Evolutionary conservation across 371 early-diverging fungal species (phyloP), one percentile per base, ranked within the genome.

Genomic region (Vairimorpha ceranae): DNA sequence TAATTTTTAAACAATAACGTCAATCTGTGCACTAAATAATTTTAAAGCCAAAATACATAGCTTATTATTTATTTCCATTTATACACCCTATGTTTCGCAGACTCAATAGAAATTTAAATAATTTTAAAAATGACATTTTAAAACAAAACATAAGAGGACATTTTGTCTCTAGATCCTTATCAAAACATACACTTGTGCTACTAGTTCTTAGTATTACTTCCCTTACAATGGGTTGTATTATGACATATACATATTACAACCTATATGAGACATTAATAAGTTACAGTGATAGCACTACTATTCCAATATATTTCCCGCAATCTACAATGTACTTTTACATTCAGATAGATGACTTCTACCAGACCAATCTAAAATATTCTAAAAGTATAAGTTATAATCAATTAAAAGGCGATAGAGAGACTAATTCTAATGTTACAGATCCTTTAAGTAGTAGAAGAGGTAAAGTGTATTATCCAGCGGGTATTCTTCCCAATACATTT

Each of bases 331-430:
- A 75, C 51, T 60, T 81, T 8, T 83, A 80, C 48, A 58, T 83
- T 36, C 87, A 91, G 33, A 85, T 97, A 67, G 90, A 93, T 54
- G 90, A 93, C 81, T 96, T 96, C 82, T 95, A 92, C 81, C 98
- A 97, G 81, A 95, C 94, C 83, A 92, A 95, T 76, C 88, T 95
- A 36, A 88, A 88, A 65, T 96, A 95, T 78, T 90, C 93, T 36
- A 93, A 92, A 80, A 90, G 89, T 77, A 88, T 88, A 77, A 89
- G 90, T 79, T 80, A 87, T 58, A 82, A 86, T 32, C 97, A 96
- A 84, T 84, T 95, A 0, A 81, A 84, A 35, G 95, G 95, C 25
- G 85, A 87, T 54, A 76, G 65, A 7, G 75, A 85, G 30, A 74
- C 77, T 2, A 43, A 58, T 0, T 67, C 84, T n/a, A 79, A 41